Evolutionary conservation across 768 basidiomycete species (phyloP), one percentile per base, ranked within the genome.

Genomic region (Basidioascus undulatus): DNA sequence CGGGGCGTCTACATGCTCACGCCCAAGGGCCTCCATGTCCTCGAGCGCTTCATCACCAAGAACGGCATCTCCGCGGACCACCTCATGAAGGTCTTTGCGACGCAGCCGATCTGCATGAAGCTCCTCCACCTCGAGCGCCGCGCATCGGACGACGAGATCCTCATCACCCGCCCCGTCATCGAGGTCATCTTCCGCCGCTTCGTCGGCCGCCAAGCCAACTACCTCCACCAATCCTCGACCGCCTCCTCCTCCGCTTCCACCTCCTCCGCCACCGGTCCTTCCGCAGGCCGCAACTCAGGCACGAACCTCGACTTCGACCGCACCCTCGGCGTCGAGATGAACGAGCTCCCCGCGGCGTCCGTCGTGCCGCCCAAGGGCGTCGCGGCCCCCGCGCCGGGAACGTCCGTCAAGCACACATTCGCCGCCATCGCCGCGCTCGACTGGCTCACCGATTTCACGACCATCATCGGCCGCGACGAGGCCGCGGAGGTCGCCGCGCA

Each of bases 31-130:
- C 74, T 96, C 39, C 92, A 98, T 53, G 81, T 98, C 52, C 74
- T 98, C 48, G 92, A 98, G 56, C 76, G 92, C n/a, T 98, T 98
- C 67, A 92, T 96, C 65, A 79, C 76, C 59, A 94, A 89, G 68
- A 96, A 98, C 57, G 92, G 92, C 51, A 94, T 98, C 63, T 82
- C 76, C 48, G 76, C 83, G 32, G 83, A 92, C 60, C 76, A 86
- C 57, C 71, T 96, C 16, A 71, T 83, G 48, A 71, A 69, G 39
- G 79, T 94, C 34, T 98, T 96, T 57, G 69, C 71, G 13, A 68
- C 78, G 0, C 84, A 92, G 54, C 86, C 89, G 26, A 94, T 98
- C 50, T 87, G 83, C 61, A 80, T 94, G 67, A 92, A 94, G 59
- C 70, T 96, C 6, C 72, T 98, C 9, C 89, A 98, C 60, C 76